phyloP scores from a whole-genome alignment of 495 filamentous ascomycete genomes.

The Chaetomium tenue region DNA sequence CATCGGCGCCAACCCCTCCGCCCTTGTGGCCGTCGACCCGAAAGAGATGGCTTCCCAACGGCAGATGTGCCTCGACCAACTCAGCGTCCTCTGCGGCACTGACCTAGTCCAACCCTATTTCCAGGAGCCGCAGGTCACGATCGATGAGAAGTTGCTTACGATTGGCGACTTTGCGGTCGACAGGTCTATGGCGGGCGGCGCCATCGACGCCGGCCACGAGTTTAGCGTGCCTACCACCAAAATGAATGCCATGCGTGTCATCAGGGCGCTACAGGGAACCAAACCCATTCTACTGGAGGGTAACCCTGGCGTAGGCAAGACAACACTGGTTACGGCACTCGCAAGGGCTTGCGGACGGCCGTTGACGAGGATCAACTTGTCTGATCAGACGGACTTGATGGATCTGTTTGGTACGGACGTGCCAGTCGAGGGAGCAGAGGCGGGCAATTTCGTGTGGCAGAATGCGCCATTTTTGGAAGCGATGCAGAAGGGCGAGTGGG shows the following conservation, averaged over 20 bases:
- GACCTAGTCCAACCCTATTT: conserved; percentile 65
- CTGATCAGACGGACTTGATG: conserved; percentile 95
- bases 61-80: conserved; percentile 65
- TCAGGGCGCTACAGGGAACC: conserved; percentile 81
- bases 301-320: conserved; percentile 96
- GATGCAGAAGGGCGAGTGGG: conserved; percentile 96
- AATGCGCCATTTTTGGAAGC: conserved; percentile 93
- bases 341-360: conserved; percentile 73
- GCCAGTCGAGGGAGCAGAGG: conserved; percentile 81
- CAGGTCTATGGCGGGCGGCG: conserved; percentile 43
- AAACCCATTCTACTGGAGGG: conserved; percentile 95
- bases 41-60: conserved; percentile 60
- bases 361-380: conserved; percentile 91
- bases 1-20: conserved; percentile 88
- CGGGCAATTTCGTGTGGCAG: conserved; percentile 88
- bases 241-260: conserved; percentile 82
- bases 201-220: conserved; percentile 63
- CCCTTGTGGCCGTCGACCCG: conserved; percentile 65
- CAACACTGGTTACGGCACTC: conserved; percentile 82
- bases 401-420: conserved; percentile 98
- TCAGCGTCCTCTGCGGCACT: conserved; percentile 62
- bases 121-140: conserved; percentile 45
- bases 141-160: conserved; percentile 50
- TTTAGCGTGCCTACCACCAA: conserved; percentile 86
- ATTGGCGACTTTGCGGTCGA: conserved; percentile 73